Percentiles rank a stretch among this genome's conserved stretches.
phyloP scores from a whole-genome alignment of 257 asterid genomes.

The Solanum paucissectum region DNA sequence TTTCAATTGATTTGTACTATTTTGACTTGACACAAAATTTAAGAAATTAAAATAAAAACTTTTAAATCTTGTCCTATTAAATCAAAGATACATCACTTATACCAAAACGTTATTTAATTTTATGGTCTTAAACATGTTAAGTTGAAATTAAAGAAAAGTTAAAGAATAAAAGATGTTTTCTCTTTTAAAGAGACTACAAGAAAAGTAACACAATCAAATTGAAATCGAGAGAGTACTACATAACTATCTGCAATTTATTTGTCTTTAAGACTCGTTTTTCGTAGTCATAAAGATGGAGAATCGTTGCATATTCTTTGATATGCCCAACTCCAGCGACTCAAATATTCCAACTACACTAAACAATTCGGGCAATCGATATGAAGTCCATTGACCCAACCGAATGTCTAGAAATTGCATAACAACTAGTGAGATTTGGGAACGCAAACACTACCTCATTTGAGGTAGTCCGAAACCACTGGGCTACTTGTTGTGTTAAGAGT shows the following conservation, averaged over 20 bases:
- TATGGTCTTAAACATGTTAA: neutral
- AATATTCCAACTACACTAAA: neutral
- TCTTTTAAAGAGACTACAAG: neutral
- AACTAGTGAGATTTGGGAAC: too few relatives aligned
- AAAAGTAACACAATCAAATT: neutral
- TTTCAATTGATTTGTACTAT: neutral
- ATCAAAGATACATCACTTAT: neutral
- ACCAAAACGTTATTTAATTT: neutral
- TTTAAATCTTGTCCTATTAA: too few relatives aligned
- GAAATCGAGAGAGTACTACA: neutral
- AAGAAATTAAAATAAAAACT: too few relatives aligned
- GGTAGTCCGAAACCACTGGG: neutral
- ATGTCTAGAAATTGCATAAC: too few relatives aligned
- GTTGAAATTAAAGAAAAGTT: too few relatives aligned
- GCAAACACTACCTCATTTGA: neutral
- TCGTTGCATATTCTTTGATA: neutral
- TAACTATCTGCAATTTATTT: neutral
- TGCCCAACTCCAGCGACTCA: neutral
- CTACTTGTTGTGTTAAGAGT: too few relatives aligned
- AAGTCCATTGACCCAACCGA: neutral
- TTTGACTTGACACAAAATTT: neutral
- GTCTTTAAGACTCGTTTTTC: neutral
- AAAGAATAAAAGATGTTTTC: neutral
- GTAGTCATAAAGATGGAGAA: neutral
- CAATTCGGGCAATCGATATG: neutral